Conservation (phyloP, 495 filamentous ascomycete genomes). For the Friedmanniomyces simplex region DNA sequence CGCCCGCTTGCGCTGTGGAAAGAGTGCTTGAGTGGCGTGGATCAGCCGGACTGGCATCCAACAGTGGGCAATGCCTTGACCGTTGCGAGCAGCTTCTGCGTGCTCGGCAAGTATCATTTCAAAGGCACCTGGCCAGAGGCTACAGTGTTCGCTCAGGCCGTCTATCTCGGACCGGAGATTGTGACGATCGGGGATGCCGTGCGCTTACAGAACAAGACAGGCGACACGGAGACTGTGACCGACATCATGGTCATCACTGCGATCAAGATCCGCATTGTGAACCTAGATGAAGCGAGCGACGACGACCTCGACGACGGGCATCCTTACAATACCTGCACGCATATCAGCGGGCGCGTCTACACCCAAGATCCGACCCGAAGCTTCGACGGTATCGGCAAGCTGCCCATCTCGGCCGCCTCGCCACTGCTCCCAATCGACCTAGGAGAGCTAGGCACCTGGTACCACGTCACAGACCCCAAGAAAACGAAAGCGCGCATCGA, state of each 20-base stretch:
- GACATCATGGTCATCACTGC: constrained; percentile 45
- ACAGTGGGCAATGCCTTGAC: constrained; percentile 47
- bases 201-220: constrained; percentile 34
- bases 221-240: constrained; percentile 25
- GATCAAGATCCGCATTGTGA: constrained; percentile 39
- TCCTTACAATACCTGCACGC: constrained; percentile 34
- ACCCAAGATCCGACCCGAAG: constrained; percentile 31
- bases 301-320: constrained; percentile 38
- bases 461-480: constrained; percentile 33
- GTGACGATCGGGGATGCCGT: constrained; percentile 43
- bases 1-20: constrained; percentile 46
- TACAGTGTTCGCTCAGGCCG: constrained; percentile 40
- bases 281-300: constrained; percentile 32
- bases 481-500: constrained; percentile 25
- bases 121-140: constrained; percentile 46
- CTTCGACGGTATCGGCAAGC: constrained; percentile 17
- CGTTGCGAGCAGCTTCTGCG: constrained; percentile 42
- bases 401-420: constrained; percentile 22
- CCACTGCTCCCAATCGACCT: constrained; percentile 30
- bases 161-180: constrained; percentile 49
- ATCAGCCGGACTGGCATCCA: constrained; percentile 38
- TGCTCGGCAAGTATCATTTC: constrained; percentile 42
- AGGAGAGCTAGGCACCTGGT: constrained; percentile 39
- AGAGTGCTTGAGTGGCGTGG: constrained; percentile 34
- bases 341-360: constrained; percentile 41